Conservation (phyloP, 202 grass and related monocot genomes). For the Panicum hallii region DNA sequence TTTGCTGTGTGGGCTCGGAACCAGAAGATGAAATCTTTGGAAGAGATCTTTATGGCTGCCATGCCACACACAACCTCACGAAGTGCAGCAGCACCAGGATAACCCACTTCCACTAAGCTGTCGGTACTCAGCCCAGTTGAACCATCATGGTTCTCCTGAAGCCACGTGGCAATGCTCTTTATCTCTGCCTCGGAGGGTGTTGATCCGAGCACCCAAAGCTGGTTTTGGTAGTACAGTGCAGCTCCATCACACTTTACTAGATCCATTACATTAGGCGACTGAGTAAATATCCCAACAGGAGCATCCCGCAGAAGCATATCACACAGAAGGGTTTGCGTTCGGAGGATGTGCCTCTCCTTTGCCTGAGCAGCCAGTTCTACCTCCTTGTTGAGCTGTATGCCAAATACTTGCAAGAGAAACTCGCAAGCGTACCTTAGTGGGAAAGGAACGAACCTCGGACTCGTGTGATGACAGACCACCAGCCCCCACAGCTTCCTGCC, state of each 20-base stretch:
- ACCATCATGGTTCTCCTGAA: constrained; percentile 84
- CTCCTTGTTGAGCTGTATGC: constrained; percentile 92
- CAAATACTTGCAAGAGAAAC: constrained; percentile 95
- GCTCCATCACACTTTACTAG: constrained; percentile 90
- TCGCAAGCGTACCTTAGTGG: constrained; percentile 96
- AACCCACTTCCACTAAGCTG: constrained; percentile 91
- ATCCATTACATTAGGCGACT: constrained; percentile 93
- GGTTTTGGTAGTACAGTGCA: constrained; percentile 83
- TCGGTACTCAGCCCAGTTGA: constrained; percentile 94
- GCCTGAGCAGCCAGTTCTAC: constrained; percentile 82
- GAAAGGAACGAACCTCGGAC: constrained; percentile 91
- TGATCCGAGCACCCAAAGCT: constrained; percentile 69
- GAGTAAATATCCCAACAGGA: constrained; percentile 91
- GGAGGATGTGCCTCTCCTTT: constrained; percentile 94
- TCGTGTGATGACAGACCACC: constrained; percentile 91
- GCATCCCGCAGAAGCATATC: constrained; percentile 95
- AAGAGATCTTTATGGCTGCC: constrained; percentile 94
- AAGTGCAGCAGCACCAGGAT: constrained; percentile 69
- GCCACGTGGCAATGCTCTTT: constrained; percentile 74
- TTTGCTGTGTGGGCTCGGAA: constrained; percentile 90
- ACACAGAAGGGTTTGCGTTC: constrained; percentile 87
- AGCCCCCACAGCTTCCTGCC: constrained; percentile 90
- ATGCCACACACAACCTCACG: constrained; percentile 87
- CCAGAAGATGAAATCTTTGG: constrained; percentile 94
- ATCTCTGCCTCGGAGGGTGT: constrained; percentile 73